Percentiles rank a stretch among this genome's conserved stretches.
Conservation (phyloP, 768 basidiomycete species). For the Psilocybe subaeruginosa region DNA sequence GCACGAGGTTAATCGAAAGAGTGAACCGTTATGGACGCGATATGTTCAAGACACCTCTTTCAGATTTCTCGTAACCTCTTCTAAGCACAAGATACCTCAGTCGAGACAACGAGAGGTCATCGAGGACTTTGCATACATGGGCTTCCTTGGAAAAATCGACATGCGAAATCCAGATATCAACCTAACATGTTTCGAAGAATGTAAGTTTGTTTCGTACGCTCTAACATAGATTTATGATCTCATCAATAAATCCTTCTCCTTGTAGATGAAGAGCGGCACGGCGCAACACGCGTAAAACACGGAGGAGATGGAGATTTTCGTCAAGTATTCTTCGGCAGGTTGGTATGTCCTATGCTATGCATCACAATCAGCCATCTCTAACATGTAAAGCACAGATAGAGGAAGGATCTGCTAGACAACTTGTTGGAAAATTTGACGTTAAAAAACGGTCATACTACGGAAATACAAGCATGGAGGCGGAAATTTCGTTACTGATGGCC, state of each 20-base stretch:
- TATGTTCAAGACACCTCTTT: conserved; percentile 74
- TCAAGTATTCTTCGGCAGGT: conserved; percentile 82
- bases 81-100: conserved; percentile 76
- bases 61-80: conserved; percentile 76
- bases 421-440: conserved; percentile 78
- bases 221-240: neutral
- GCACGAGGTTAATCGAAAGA: conserved; percentile 55
- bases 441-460: conserved; percentile 92
- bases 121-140: conserved; percentile 86
- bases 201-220: conserved; percentile 45
- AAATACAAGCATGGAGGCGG: conserved; percentile 98
- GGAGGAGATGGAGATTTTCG: conserved; percentile 71
- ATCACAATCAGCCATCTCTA: neutral
- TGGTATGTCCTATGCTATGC: conserved; percentile 55
- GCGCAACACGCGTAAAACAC: conserved; percentile 45
- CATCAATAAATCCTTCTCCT: neutral
- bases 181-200: conserved; percentile 85
- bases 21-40: conserved; percentile 53
- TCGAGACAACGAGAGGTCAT: conserved; percentile 66
- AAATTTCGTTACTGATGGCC: conserved; percentile 94
- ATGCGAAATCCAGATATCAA: conserved; percentile 79
- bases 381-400: conserved; percentile 38
- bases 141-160: conserved; percentile 76
- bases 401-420: conserved; percentile 67
- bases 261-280: conserved; percentile 51